Conservation (phyloP, 345 rosid species). For the Tarenaya hassleriana region DNA sequence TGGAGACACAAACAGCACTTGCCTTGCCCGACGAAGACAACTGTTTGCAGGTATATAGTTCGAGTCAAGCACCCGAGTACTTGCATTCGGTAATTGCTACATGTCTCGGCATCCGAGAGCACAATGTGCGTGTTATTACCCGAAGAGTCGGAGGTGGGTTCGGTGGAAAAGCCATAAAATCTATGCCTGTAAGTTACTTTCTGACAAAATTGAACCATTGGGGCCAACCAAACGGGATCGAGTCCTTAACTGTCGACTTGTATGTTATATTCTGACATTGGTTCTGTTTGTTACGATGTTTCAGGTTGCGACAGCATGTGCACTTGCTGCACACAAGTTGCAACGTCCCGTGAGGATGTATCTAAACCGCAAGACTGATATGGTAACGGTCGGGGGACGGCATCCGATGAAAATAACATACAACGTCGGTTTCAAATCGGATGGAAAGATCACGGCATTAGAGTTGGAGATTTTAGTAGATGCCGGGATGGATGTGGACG, state of each 20-base stretch:
- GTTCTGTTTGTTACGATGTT: constrained; percentile 14
- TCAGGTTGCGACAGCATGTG: constrained; percentile 66
- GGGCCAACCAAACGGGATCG: no score
- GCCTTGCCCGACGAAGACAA: constrained; percentile 78
- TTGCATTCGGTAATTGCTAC: constrained; percentile 41
- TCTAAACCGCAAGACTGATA: constrained; percentile 56
- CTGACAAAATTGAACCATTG: not conserved
- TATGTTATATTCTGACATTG: not conserved
- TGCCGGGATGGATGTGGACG: constrained; percentile 43
- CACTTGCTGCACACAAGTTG: constrained; percentile 57
- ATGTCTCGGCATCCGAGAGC: constrained; percentile 61
- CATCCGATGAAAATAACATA: constrained; percentile 77
- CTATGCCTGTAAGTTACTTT: constrained; percentile 47
- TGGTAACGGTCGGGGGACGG: constrained; percentile 74
- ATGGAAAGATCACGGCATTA: constrained; percentile 64
- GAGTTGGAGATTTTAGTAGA: constrained; percentile 45
- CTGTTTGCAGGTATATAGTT: constrained; percentile 55
- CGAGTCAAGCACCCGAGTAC: constrained; percentile 49
- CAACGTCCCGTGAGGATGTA: constrained; percentile 53
- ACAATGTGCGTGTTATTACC: constrained; percentile 66
- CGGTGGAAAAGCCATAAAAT: constrained; percentile 62
- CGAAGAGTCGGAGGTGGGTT: constrained; percentile 75
- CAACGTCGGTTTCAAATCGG: constrained; percentile 61
- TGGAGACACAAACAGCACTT: constrained; percentile 71
- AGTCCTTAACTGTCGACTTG: not conserved